Percentiles rank a stretch among this genome's conserved stretches.
Evolutionary conservation across 2,329 filamentous ascomycete species (phyloP).

Genomic region (Coccinonectria pachysandricola): DNA sequence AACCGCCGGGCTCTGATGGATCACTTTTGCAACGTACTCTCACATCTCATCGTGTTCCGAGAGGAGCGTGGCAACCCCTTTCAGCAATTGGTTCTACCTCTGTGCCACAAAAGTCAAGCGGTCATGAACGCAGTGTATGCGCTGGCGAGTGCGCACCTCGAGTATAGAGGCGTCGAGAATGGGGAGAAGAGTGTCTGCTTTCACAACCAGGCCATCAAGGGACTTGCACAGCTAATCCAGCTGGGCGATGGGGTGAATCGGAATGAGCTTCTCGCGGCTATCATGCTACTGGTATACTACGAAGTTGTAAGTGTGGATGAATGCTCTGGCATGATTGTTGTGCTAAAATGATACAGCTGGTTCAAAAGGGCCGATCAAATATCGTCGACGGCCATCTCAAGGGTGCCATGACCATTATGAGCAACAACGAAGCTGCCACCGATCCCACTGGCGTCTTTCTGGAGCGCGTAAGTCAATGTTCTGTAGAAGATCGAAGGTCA

Average conservation of each 20-base stretch:
- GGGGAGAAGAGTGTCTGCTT: slow-evolving; percentile 47
- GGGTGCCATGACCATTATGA: slow-evolving; percentile 52
- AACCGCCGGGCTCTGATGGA: slow-evolving; percentile 47
- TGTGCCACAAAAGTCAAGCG: slow-evolving; percentile 43
- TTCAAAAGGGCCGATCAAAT: slow-evolving; percentile 48
- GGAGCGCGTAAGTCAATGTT: slow-evolving; percentile 38
- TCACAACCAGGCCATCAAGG: slow-evolving; percentile 49
- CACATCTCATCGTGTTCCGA: slow-evolving; percentile 54
- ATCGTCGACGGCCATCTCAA: slow-evolving; percentile 52
- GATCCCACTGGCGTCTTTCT: slow-evolving; percentile 47
- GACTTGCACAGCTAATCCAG: slow-evolving; percentile 46
- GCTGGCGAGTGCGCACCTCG: slow-evolving; percentile 72
- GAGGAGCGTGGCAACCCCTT: slow-evolving; percentile 55
- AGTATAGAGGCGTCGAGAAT: slow-evolving; percentile 48
- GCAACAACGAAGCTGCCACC: slow-evolving; percentile 31
- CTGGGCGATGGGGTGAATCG: slow-evolving; percentile 37
- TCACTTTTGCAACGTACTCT: slow-evolving; percentile 54
- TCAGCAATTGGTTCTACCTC: slow-evolving; percentile 50
- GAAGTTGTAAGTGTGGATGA: slow-evolving; percentile 52
- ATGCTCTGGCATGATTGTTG: no score
- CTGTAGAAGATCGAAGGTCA: no score
- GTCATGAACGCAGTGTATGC: slow-evolving; percentile 80
- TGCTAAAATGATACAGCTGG: slow-evolving; percentile 37
- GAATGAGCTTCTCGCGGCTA: slow-evolving; percentile 50
- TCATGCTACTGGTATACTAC: slow-evolving; percentile 53